Evolutionary conservation across 176 grass and related monocot genomes (phyloP).

Genomic region (Tillandsia leiboldiana): DNA sequence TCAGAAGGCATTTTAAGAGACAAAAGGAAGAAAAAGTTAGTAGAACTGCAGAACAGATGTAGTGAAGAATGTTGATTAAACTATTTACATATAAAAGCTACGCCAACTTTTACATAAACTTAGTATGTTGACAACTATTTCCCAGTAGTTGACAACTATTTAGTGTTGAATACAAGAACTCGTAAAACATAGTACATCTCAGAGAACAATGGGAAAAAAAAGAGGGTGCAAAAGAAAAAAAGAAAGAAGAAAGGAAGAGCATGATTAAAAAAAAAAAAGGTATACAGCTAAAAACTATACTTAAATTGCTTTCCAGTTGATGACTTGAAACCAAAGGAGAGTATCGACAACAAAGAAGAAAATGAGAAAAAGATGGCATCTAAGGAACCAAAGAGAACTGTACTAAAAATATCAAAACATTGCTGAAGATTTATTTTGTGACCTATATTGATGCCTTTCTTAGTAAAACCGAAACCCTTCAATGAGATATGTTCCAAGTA

Average conservation of each 20-base stretch:
- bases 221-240: not conserved
- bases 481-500: too few species aligned
- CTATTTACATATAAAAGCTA: too few species aligned
- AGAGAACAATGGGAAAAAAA: constrained; percentile 9
- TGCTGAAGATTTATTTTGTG: too few species aligned
- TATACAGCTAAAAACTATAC: too few species aligned
- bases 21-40: not conserved
- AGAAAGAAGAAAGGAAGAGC: constrained; percentile 10
- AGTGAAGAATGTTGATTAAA: too few species aligned
- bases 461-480: too few species aligned
- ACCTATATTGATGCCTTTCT: too few species aligned
- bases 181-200: not conserved
- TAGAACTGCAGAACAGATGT: not conserved
- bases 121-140: not conserved
- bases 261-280: not conserved
- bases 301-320: too few species aligned
- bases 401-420: not conserved
- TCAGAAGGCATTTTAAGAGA: constrained; percentile 8
- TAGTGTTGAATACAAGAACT: too few species aligned
- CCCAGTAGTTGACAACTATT: not conserved
- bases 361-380: too few species aligned
- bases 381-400: constrained; percentile 7
- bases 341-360: too few species aligned
- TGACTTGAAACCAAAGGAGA: too few species aligned
- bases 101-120: not conserved